A percentile compares a stretch with the other conserved stretches of the same genome.
These are phyloP conservation scores for Buxus sempervirens DNA, from an alignment of 164 flowering plant species.

Conservation along the genomic window DNA sequence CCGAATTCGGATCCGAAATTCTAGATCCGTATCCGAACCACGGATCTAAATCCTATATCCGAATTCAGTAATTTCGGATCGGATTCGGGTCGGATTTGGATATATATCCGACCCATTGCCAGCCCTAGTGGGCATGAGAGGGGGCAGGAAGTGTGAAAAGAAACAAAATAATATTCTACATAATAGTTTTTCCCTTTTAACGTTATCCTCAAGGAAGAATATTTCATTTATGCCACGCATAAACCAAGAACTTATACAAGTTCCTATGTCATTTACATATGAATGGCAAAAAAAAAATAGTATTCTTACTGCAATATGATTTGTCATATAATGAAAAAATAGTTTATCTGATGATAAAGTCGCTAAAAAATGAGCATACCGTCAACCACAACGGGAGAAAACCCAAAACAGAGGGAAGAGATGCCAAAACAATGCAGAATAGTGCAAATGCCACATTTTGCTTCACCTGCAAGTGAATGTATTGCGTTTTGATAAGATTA, in stretches of 20 bases:
- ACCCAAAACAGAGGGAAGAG: constrained; percentile 95
- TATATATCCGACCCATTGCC: too few species aligned
- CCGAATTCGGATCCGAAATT: too few species aligned
- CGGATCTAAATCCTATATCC: too few species aligned
- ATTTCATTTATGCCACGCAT: not conserved
- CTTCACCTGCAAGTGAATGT: constrained; percentile 59
- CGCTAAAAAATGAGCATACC: constrained; percentile 40
- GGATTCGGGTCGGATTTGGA: too few species aligned
- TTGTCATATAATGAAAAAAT: not conserved
- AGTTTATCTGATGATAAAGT: not conserved
- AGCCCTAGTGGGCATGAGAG: too few species aligned
- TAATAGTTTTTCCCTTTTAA: not conserved
- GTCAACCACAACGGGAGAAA: constrained; percentile 95
- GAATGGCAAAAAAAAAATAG: not conserved
- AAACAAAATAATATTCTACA: too few species aligned
- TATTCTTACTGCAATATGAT: not conserved
- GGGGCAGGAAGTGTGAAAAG: too few species aligned
- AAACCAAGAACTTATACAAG: too few species aligned
- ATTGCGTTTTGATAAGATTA: not conserved
- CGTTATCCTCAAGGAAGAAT: not conserved
- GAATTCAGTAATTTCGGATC: too few species aligned
- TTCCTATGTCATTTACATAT: not conserved
- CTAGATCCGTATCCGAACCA: too few species aligned
- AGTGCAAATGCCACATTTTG: constrained; percentile 94
- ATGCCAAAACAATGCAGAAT: constrained; percentile 69